Percentiles rank a stretch among this genome's conserved stretches.
These are phyloP conservation scores for Euphorbia schlechtendalii DNA, from an alignment of 441 rosid genomes.

Conservation along the genomic window DNA sequence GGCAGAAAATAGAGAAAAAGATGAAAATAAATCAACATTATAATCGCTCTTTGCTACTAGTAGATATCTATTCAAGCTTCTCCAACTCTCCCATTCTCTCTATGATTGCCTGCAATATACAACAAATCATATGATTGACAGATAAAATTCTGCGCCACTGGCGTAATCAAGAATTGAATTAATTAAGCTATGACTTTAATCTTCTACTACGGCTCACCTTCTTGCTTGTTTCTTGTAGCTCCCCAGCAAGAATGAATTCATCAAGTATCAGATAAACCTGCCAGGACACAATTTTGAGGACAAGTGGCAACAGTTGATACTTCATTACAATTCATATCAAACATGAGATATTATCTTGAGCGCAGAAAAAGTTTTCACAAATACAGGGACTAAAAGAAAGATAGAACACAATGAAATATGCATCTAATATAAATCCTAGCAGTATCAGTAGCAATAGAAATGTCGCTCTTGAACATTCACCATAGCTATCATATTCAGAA, in stretches of 20 bases:
- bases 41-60: slow-evolving; percentile 10
- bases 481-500: neutral
- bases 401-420: neutral
- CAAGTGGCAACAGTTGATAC: neutral
- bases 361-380: neutral
- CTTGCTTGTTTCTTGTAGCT: slow-evolving; percentile 99
- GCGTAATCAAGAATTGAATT: neutral
- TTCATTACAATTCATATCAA: too few species aligned
- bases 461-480: neutral
- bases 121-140: neutral
- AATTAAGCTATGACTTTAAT: neutral
- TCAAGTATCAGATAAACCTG: slow-evolving; percentile 94
- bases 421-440: neutral
- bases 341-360: neutral
- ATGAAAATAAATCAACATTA: slow-evolving; percentile 7
- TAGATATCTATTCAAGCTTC: slow-evolving; percentile 59
- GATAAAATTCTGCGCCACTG: neutral
- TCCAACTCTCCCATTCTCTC: slow-evolving; percentile 96
- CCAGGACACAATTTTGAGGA: neutral
- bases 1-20: neutral
- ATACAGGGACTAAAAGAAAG: neutral
- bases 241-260: slow-evolving; percentile 98
- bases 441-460: neutral
- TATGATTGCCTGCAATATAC: slow-evolving; percentile 67
- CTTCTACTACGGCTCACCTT: slow-evolving; percentile 37